Conservation (phyloP, 2,329 filamentous ascomycete species). For the Xylariaceae sp. region DNA sequence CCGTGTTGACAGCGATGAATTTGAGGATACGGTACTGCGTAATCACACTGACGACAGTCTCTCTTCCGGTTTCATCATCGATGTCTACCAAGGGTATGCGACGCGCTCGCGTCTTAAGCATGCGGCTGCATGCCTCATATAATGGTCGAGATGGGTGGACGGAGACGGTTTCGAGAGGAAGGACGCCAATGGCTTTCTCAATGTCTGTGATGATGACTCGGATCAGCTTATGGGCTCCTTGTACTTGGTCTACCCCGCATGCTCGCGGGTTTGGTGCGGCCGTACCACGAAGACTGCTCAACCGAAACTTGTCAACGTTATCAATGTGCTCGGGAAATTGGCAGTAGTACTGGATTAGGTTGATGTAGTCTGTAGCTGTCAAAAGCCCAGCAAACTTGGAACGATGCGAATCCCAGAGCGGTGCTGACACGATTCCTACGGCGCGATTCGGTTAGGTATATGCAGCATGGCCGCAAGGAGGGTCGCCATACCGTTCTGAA, state of each 20-base stretch:
- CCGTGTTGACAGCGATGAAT: conserved; percentile 94
- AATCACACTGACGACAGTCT: conserved; percentile 94
- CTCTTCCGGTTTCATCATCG: conserved; percentile 90
- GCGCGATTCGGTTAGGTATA: conserved; percentile 11
- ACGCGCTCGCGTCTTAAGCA: conserved; percentile 91
- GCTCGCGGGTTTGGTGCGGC: conserved; percentile 22
- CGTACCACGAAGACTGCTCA: conserved; percentile 89
- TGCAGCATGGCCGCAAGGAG: neutral
- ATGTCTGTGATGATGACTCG: conserved; percentile 69
- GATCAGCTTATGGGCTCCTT: conserved; percentile 16
- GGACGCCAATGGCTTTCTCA: conserved; percentile 89
- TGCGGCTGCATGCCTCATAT: conserved; percentile 92
- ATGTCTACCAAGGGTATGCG: conserved; percentile 92
- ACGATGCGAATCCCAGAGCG: conserved; percentile 92
- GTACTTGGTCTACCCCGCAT: conserved; percentile 15
- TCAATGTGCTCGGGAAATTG: conserved; percentile 91
- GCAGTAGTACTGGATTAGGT: conserved; percentile 98
- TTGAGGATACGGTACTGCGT: conserved; percentile 99
- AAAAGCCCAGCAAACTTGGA: conserved; percentile 93
- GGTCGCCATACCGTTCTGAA: conserved; percentile 78
- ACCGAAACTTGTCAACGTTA: conserved; percentile 89
- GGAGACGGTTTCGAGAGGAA: conserved; percentile 93
- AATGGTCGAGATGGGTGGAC: conserved; percentile 89
- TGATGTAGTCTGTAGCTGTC: conserved; percentile 97
- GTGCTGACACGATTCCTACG: conserved; percentile 93